phyloP scores from a whole-genome alignment of 176 grass and related monocot species.

The Poa pratensis region DNA sequence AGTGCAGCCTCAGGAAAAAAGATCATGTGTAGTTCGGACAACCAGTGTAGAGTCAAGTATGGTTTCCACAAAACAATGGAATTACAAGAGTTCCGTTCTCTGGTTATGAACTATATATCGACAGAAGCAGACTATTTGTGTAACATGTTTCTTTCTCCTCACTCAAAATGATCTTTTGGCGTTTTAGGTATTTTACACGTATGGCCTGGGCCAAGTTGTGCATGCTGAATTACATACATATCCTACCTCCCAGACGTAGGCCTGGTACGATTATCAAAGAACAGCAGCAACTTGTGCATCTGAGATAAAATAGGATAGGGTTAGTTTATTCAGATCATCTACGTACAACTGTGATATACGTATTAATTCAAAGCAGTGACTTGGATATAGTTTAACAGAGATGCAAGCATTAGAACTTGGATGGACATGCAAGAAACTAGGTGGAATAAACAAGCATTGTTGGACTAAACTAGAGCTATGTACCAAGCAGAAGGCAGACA shows the following conservation, averaged over 20 bases:
- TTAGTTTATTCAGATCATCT: not conserved
- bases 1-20: no score
- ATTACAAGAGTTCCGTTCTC: not conserved
- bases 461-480: slow-evolving; percentile 4
- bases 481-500: not conserved
- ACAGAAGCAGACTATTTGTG: not conserved
- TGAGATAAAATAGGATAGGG: not conserved
- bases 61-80: no score
- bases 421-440: not conserved
- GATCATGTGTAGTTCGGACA: no score
- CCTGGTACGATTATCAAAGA: not conserved
- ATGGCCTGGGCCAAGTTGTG: not conserved
- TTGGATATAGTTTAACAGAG: not conserved
- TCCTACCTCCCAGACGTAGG: not conserved
- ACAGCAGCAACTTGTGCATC: not conserved
- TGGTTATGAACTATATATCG: not conserved
- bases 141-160: not conserved
- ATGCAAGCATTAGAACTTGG: not conserved
- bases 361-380: no score
- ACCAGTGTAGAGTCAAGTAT: no score
- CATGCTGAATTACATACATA: not conserved
- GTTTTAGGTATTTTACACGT: slow-evolving; percentile 1
- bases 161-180: not conserved
- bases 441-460: not conserved
- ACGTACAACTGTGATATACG: no score